Evolutionary conservation across 2,329 filamentous ascomycete genomes (phyloP).

Genomic region (Calonectria pseudoreteaudii): DNA sequence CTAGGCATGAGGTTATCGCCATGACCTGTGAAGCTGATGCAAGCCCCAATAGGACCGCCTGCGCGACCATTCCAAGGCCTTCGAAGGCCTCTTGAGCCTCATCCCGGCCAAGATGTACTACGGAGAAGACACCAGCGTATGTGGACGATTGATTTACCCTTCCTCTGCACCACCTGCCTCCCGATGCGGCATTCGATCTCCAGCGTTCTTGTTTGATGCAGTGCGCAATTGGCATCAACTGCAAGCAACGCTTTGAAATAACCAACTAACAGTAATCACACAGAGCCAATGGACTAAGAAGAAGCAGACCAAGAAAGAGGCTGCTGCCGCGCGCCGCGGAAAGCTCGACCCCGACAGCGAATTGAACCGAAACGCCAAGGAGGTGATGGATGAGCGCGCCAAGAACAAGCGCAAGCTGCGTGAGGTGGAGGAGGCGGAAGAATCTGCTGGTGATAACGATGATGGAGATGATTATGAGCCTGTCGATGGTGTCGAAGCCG

Average conservation of each 20-base stretch:
- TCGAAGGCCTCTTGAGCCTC: slow-evolving; percentile 86
- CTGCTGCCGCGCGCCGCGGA: slow-evolving; percentile 82
- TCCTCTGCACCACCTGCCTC: slow-evolving; percentile 18
- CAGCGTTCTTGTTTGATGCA: background rate
- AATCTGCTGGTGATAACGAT: slow-evolving; percentile 52
- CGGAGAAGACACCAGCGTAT: slow-evolving; percentile 84
- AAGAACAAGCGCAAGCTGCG: slow-evolving; percentile 84
- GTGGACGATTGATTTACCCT: slow-evolving; percentile 51
- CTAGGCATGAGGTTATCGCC: slow-evolving; percentile 8
- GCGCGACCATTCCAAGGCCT: slow-evolving; percentile 75
- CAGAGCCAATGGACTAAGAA: slow-evolving; percentile 94
- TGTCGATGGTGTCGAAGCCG: slow-evolving; percentile 66
- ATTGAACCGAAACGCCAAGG: slow-evolving; percentile 84
- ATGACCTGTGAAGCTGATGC: slow-evolving; percentile 36
- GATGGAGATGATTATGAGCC: slow-evolving; percentile 58
- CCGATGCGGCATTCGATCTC: slow-evolving; percentile 1
- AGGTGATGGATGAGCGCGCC: slow-evolving; percentile 86
- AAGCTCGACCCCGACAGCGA: slow-evolving; percentile 93
- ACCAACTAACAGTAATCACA: slow-evolving; percentile 34
- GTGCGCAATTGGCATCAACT: no score
- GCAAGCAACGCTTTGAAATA: background rate
- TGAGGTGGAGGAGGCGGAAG: slow-evolving; percentile 66
- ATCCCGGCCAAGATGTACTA: slow-evolving; percentile 95
- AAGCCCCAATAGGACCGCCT: slow-evolving; percentile 61
- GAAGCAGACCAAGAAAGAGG: slow-evolving; percentile 94